Conservation (phyloP, 331 rosid species). For the Malus hybrid region DNA sequence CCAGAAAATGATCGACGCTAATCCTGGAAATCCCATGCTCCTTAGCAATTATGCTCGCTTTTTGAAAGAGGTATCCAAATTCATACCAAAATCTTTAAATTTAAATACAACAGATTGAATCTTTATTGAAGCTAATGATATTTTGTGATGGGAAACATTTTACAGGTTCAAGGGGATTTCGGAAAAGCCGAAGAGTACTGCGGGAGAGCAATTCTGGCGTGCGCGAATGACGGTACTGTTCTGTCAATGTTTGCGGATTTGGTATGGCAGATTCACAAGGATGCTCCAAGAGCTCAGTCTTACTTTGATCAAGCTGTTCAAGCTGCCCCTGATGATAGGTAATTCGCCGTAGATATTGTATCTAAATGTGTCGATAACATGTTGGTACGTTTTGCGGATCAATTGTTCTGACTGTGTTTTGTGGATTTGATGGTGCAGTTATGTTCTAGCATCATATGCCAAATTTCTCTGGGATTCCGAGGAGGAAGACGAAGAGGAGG, state of each 20-base stretch:
- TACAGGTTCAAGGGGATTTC: slow-evolving; percentile 54
- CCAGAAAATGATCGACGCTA: slow-evolving; percentile 55
- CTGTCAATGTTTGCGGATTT: slow-evolving; percentile 74
- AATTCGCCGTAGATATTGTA: not conserved
- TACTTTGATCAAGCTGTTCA: slow-evolving; percentile 70
- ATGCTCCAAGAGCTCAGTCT: slow-evolving; percentile 55
- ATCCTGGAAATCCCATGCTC: slow-evolving; percentile 68
- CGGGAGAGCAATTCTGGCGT: slow-evolving; percentile 71
- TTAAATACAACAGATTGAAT: not conserved
- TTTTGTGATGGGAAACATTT: not conserved
- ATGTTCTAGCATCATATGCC: slow-evolving; percentile 79
- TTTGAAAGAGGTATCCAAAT: slow-evolving; percentile 57
- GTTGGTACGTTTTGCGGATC: not conserved
- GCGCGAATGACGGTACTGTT: slow-evolving; percentile 53
- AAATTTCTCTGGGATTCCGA: slow-evolving; percentile 79
- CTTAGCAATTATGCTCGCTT: slow-evolving; percentile 72
- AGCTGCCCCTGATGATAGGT: slow-evolving; percentile 83
- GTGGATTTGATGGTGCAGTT: slow-evolving; percentile 40
- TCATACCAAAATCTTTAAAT: not conserved
- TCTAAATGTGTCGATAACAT: not conserved
- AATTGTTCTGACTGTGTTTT: not conserved
- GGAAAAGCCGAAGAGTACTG: slow-evolving; percentile 85
- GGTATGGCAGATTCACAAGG: slow-evolving; percentile 70
- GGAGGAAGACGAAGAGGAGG: slow-evolving; percentile 34
- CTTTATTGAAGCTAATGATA: not conserved